Evolutionary conservation across 2,329 filamentous ascomycete species (phyloP).

Genomic region (Verticillium nubilum): DNA sequence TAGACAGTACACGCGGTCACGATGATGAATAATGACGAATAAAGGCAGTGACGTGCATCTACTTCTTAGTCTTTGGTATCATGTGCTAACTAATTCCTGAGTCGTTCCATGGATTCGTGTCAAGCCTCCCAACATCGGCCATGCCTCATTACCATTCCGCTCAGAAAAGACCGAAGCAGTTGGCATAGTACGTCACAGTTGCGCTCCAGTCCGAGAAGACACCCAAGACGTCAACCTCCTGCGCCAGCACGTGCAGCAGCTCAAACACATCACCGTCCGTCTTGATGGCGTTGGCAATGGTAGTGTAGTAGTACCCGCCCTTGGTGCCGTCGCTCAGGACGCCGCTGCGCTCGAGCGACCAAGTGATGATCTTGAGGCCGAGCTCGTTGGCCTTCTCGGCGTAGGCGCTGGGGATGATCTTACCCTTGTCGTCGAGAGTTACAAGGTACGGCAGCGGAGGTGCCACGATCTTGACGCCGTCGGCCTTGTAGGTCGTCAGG

Average conservation of each 20-base stretch:
- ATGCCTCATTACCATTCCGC: neutral
- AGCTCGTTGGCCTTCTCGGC: slow-evolving; percentile 54
- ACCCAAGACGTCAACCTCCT: slow-evolving; percentile 53
- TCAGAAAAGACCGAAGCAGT: slow-evolving; percentile 49
- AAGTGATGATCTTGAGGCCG: slow-evolving; percentile 60
- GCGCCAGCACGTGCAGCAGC: slow-evolving; percentile 58
- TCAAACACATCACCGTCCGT: slow-evolving; percentile 63
- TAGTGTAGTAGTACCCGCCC: slow-evolving; percentile 50
- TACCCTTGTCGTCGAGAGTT: slow-evolving; percentile 38
- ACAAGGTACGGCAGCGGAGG: slow-evolving; percentile 61
- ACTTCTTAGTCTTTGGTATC: neutral
- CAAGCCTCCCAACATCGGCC: neutral
- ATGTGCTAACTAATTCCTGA: neutral
- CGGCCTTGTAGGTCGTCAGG: slow-evolving; percentile 47
- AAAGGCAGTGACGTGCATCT: neutral
- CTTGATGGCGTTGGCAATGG: slow-evolving; percentile 47
- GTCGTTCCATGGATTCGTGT: neutral
- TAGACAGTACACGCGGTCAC: neutral
- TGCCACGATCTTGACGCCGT: slow-evolving; percentile 57
- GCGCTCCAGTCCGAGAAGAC: slow-evolving; percentile 68
- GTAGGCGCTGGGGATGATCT: slow-evolving; percentile 59
- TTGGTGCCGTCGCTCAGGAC: slow-evolving; percentile 46
- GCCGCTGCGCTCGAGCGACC: slow-evolving; percentile 63
- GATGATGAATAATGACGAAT: neutral
- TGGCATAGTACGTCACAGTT: slow-evolving; percentile 66